Evolutionary conservation across 306 rosid genomes (phyloP).

Genomic region (Castanospermum australe): DNA sequence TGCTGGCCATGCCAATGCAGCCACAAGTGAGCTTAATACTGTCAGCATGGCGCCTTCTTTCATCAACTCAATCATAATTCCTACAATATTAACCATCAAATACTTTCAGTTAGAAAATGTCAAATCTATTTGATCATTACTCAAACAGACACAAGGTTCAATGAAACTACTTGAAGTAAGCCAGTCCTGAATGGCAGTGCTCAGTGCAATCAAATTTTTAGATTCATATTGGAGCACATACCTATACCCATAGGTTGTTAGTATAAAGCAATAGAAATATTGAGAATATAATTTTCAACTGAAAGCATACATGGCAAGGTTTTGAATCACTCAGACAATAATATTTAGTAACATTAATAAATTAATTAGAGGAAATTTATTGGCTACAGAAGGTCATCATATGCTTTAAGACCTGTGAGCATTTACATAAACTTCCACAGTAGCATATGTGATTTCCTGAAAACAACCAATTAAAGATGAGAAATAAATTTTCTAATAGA

Average conservation of each 20-base stretch:
- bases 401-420: slow-evolving; percentile 4
- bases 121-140: slow-evolving; percentile 12
- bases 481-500: neutral
- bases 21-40: slow-evolving; percentile 52
- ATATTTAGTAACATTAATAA: neutral
- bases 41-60: slow-evolving; percentile 70
- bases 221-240: slow-evolving; percentile 60
- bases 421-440: neutral
- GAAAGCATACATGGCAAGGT: neutral
- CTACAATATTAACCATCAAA: slow-evolving; percentile 36
- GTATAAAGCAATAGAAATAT: slow-evolving; percentile 16
- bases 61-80: slow-evolving; percentile 43
- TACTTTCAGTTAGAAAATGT: slow-evolving; percentile 23
- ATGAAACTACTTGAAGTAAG: slow-evolving; percentile 52
- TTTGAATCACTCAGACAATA: slow-evolving; percentile 6
- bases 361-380: slow-evolving; percentile 8
- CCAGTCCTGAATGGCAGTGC: slow-evolving; percentile 68
- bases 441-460: neutral
- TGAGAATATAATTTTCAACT: slow-evolving; percentile 6
- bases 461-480: neutral
- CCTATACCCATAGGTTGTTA: slow-evolving; percentile 40
- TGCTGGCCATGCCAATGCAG: slow-evolving; percentile 76
- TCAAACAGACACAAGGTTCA: slow-evolving; percentile 14
- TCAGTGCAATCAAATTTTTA: slow-evolving; percentile 57
- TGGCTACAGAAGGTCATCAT: slow-evolving; percentile 10